Evolutionary conservation across 163 green algal species (phyloP).

Genomic region (Chlorella variabilis): DNA sequence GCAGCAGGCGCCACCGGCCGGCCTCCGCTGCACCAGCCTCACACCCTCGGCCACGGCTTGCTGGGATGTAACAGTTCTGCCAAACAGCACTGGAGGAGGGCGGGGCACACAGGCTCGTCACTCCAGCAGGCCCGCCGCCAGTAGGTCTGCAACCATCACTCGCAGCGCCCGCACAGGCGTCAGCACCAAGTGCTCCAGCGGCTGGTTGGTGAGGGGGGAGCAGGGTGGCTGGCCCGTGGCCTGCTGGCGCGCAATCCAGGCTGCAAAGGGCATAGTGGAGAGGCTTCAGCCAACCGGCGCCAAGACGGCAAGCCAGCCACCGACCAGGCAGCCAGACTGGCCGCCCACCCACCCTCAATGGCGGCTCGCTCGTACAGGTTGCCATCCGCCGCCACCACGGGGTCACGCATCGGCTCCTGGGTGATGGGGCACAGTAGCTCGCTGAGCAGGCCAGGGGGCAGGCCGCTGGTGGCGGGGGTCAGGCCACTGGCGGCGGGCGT

Average conservation of each 20-base stretch:
- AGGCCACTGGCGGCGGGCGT: too few species aligned
- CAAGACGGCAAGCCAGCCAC: too few species aligned
- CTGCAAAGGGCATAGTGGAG: background rate
- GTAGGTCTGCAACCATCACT: background rate
- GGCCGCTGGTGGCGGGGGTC: background rate
- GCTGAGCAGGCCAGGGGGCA: background rate
- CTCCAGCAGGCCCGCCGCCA: background rate
- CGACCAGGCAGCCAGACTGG: background rate
- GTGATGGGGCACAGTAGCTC: slow-evolving; percentile 75
- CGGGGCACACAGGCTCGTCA: background rate
- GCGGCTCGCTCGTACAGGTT: slow-evolving; percentile 69
- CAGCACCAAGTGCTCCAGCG: slow-evolving; percentile 49
- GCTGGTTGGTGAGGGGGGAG: slow-evolving; percentile 73
- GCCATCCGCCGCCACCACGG: slow-evolving; percentile 64
- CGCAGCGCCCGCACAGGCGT: background rate
- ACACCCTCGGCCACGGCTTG: too few species aligned
- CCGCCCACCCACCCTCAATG: slow-evolving; percentile 45
- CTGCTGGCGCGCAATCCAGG: slow-evolving; percentile 53
- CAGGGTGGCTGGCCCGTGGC: slow-evolving; percentile 41
- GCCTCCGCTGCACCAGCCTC: too few species aligned
- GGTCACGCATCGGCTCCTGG: slow-evolving; percentile 66
- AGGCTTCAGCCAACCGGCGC: too few species aligned
- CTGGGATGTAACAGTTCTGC: too few species aligned
- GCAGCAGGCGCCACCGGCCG: too few species aligned
- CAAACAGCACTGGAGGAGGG: too few species aligned